A percentile compares a stretch with the other conserved stretches of the same genome.
Conservation (phyloP, 2,329 filamentous ascomycete genomes). For the Trichoderma koningiopsis region DNA sequence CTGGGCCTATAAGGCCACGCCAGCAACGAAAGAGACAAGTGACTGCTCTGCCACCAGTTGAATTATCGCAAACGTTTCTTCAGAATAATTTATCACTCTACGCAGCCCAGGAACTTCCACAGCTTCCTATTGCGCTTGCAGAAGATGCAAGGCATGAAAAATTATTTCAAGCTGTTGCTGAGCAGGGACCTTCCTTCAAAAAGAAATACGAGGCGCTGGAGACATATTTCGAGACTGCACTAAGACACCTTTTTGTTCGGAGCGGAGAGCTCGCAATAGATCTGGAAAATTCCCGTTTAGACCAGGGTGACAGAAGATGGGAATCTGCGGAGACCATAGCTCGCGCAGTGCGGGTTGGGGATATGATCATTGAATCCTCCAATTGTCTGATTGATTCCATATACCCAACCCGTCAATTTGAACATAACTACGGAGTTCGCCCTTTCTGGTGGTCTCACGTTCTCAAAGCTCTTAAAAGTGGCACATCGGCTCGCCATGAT, state of each 20-base stretch:
- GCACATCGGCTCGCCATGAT: slow-evolving; percentile 36
- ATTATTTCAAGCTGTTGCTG: slow-evolving; percentile 36
- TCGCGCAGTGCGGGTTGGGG: slow-evolving; percentile 33
- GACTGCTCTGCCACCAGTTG: slow-evolving; percentile 52
- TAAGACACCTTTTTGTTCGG: slow-evolving; percentile 30
- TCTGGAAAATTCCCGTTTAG: slow-evolving; percentile 22
- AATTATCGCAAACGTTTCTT: slow-evolving; percentile 61
- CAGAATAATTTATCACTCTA: slow-evolving; percentile 49
- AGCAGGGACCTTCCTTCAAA: slow-evolving; percentile 31
- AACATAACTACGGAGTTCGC: slow-evolving; percentile 40
- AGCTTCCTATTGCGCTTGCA: slow-evolving; percentile 37
- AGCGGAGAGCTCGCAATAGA: slow-evolving; percentile 29
- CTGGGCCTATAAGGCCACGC: slow-evolving; percentile 37
- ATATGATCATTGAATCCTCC: slow-evolving; percentile 43
- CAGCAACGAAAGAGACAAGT: slow-evolving; percentile 39
- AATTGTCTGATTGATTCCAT: slow-evolving; percentile 42
- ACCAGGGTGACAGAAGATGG: slow-evolving; percentile 20
- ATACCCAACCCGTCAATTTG: slow-evolving; percentile 39
- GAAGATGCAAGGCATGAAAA: slow-evolving; percentile 39
- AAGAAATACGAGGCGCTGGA: slow-evolving; percentile 35
- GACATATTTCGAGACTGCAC: slow-evolving; percentile 38
- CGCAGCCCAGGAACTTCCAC: slow-evolving; percentile 32
- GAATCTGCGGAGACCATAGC: slow-evolving; percentile 29
- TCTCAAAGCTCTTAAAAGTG: slow-evolving; percentile 40
- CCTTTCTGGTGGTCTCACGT: slow-evolving; percentile 48